Evolutionary conservation across 306 rosid genomes (phyloP).

Genomic region (Cucumis sativus): Cucumber_9930_V3 NC_026659.2:27642501-27643000

Average conservation of each 20-base stretch:
- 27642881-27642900: not conserved
- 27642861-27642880: not conserved
- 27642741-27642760: conserved; percentile 16
- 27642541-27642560: not conserved
- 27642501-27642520: not conserved
- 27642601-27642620: not conserved
- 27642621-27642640: not conserved
- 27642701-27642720: not conserved
- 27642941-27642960: not conserved
- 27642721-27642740: conserved; percentile 9
- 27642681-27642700: not conserved
- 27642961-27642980: not conserved
- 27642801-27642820: conserved; percentile 44
- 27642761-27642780: conserved; percentile 98
- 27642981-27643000: no score
- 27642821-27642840: conserved; percentile 7
- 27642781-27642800: conserved; percentile 80
- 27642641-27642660: not conserved
- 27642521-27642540: not conserved
- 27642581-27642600: not conserved
- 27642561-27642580: not conserved
- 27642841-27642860: not conserved
- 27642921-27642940: not conserved
- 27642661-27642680: not conserved
- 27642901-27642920: not conserved